A percentile compares a stretch with the other conserved stretches of the same genome.
Evolutionary conservation across 2,329 filamentous ascomycete species (phyloP).

Genomic region (Cytospora mali): DNA sequence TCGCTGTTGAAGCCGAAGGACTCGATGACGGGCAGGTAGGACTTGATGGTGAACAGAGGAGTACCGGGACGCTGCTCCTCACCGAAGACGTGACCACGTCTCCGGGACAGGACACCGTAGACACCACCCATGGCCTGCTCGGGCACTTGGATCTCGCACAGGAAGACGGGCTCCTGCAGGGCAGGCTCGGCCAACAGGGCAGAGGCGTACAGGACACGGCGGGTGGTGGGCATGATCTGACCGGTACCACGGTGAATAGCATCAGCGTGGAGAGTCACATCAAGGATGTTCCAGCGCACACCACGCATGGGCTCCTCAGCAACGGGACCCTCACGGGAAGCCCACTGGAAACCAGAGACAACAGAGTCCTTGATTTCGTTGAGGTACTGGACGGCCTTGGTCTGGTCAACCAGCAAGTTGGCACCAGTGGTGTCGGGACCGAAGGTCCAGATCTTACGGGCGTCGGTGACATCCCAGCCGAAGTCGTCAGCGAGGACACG

Average conservation of each 20-base stretch:
- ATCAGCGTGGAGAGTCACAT: slow-evolving; percentile 99
- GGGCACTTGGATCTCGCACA: slow-evolving; percentile 98
- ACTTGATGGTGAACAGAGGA: slow-evolving; percentile 92
- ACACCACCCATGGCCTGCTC: slow-evolving; percentile 99
- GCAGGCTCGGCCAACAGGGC: slow-evolving; percentile 87
- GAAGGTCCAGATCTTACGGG: slow-evolving; percentile 99
- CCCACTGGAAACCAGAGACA: slow-evolving; percentile 99
- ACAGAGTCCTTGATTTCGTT: slow-evolving; percentile 99
- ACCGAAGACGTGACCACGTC: slow-evolving; percentile 98
- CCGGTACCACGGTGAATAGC: slow-evolving; percentile 99
- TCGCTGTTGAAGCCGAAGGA: slow-evolving; percentile 88
- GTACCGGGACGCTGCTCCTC: slow-evolving; percentile 99
- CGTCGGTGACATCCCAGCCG: slow-evolving; percentile 99
- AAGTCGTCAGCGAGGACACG: slow-evolving; percentile 94
- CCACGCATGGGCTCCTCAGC: slow-evolving; percentile 98
- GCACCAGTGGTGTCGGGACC: slow-evolving; percentile 96
- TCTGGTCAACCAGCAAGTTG: slow-evolving; percentile 99
- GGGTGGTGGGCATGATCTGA: slow-evolving; percentile 96
- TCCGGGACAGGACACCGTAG: slow-evolving; percentile 96
- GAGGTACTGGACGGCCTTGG: slow-evolving; percentile 99
- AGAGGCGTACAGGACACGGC: slow-evolving; percentile 95
- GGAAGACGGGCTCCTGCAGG: slow-evolving; percentile 96
- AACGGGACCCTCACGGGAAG: slow-evolving; percentile 93
- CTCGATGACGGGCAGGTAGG: slow-evolving; percentile 46
- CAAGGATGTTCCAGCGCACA: slow-evolving; percentile 97